A percentile compares a stretch with the other conserved stretches of the same genome.
Conservation (phyloP, 768 basidiomycete species). For the Lentinula detonsa region DNA sequence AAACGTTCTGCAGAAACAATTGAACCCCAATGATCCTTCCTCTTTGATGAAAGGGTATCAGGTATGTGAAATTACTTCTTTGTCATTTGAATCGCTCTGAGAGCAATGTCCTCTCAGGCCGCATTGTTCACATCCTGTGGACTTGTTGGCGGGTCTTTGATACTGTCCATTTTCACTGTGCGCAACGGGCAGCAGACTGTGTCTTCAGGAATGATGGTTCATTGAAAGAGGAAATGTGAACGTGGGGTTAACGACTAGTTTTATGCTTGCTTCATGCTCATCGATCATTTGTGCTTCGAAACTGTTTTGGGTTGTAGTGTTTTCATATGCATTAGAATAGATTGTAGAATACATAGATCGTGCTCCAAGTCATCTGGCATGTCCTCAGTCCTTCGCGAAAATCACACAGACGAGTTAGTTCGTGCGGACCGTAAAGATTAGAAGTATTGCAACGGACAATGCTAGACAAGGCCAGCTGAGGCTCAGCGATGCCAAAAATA, state of each 20-base stretch:
- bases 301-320: too few relatives aligned
- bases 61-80: background rate
- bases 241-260: too few relatives aligned
- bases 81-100: background rate
- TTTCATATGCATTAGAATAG: too few relatives aligned
- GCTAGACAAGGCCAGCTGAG: too few relatives aligned
- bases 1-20: conserved; percentile 5
- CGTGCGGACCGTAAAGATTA: too few relatives aligned
- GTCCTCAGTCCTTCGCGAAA: too few relatives aligned
- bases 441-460: too few relatives aligned
- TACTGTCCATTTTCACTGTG: conserved; percentile 4
- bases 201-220: conserved; percentile 5
- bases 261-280: too few relatives aligned
- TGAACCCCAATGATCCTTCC: conserved; percentile 1
- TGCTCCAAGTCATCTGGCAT: too few relatives aligned
- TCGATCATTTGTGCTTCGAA: too few relatives aligned
- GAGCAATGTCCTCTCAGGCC: background rate
- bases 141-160: conserved; percentile 5
- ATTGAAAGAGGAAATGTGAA: background rate
- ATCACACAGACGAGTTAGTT: too few relatives aligned
- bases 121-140: conserved; percentile 8
- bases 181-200: conserved; percentile 4
- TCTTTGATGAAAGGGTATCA: conserved; percentile 8
- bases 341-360: too few relatives aligned
- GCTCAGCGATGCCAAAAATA: background rate